Evolutionary conservation across 225 moss, liverwort and hornwort genomes (phyloP).

Genomic region (Marchantia polymorpha): DNA sequence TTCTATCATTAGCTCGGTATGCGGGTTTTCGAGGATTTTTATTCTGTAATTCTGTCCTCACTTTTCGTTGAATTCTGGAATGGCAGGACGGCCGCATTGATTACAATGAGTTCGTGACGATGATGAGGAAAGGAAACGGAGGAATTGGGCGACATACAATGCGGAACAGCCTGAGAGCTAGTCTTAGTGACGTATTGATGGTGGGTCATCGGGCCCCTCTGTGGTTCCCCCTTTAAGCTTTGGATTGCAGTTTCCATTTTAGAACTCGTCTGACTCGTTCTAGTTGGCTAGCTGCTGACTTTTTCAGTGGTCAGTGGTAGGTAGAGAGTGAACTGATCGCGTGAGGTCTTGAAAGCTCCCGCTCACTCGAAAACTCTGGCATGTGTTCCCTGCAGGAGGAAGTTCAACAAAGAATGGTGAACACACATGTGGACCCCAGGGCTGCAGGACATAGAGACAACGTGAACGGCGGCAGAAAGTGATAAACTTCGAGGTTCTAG

Average conservation of each 20-base stretch:
- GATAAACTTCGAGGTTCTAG: slow-evolving; percentile 9
- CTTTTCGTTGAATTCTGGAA: neutral
- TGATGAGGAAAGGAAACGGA: slow-evolving; percentile 89
- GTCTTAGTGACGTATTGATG: slow-evolving; percentile 70
- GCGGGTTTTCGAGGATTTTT: too few species aligned
- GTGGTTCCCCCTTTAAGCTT: neutral
- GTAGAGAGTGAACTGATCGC: neutral
- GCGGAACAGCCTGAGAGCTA: slow-evolving; percentile 66
- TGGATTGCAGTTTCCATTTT: neutral
- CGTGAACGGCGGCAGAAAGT: slow-evolving; percentile 19
- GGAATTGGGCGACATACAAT: slow-evolving; percentile 63
- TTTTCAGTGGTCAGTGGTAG: too few species aligned
- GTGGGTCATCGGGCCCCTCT: slow-evolving; percentile 27
- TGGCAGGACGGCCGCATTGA: slow-evolving; percentile 74
- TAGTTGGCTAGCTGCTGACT: neutral
- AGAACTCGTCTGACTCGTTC: neutral
- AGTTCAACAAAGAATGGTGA: slow-evolving; percentile 20
- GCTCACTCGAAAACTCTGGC: neutral
- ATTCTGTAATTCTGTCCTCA: neutral
- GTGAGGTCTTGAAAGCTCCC: neutral
- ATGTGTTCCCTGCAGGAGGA: slow-evolving; percentile 8
- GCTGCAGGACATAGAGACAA: slow-evolving; percentile 9
- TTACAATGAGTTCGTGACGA: slow-evolving; percentile 81
- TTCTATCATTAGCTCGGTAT: too few species aligned
- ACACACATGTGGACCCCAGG: slow-evolving; percentile 23